Conservation (phyloP, 768 basidiomycete species). For the Pleurotus platypus region DNA sequence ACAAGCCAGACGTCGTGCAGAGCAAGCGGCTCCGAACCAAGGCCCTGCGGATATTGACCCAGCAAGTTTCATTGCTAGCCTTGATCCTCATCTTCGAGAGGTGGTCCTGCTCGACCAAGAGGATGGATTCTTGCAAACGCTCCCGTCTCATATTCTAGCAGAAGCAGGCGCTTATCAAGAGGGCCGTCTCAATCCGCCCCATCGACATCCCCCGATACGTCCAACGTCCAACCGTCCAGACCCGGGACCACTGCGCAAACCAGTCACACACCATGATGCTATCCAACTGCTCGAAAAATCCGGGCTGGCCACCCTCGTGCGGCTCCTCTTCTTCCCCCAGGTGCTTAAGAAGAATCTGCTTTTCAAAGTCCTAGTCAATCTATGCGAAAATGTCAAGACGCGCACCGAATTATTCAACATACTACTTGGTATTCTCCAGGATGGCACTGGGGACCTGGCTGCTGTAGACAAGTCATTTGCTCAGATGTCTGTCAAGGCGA, state of each 20-base stretch:
- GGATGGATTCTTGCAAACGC: constrained; percentile 74
- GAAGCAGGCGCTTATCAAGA: constrained; percentile 78
- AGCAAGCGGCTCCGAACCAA: constrained; percentile 33
- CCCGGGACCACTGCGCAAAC: constrained; percentile 38
- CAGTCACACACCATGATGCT: constrained; percentile 69
- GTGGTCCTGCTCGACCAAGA: constrained; percentile 90
- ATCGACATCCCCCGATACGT: constrained; percentile 24
- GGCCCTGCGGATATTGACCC: constrained; percentile 76
- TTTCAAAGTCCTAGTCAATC: constrained; percentile 87
- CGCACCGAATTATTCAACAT: constrained; percentile 92
- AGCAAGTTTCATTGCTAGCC: constrained; percentile 86
- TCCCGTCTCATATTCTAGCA: constrained; percentile 84
- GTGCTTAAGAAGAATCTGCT: constrained; percentile 81
- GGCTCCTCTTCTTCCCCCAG: constrained; percentile 95
- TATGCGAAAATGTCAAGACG: constrained; percentile 93
- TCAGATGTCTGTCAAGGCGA: constrained; percentile 76
- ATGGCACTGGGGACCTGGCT: constrained; percentile 88
- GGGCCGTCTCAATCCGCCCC: constrained; percentile 22
- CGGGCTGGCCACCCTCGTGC: constrained; percentile 84
- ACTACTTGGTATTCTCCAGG: constrained; percentile 90
- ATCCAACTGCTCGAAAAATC: constrained; percentile 90
- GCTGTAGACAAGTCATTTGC: constrained; percentile 93
- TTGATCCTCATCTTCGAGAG: constrained; percentile 86
- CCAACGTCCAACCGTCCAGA: constrained; percentile 10
- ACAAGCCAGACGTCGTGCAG: constrained; percentile 54